phyloP scores from a whole-genome alignment of 129 eudicot genomes.

The Flaveria sonorensis region DNA sequence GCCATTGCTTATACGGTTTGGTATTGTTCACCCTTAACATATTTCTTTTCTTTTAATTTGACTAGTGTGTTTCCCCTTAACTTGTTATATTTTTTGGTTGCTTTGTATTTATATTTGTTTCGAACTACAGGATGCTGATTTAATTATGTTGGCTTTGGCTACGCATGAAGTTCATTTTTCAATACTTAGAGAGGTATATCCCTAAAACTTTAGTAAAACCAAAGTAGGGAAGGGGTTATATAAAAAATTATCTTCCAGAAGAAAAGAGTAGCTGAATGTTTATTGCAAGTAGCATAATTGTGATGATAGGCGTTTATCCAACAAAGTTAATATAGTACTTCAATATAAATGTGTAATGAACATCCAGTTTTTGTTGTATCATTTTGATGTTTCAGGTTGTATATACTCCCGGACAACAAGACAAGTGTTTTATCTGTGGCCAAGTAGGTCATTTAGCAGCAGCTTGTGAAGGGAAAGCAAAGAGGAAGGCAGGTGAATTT shows the following conservation, averaged over 20 bases:
- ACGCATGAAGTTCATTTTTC: conserved; percentile 93
- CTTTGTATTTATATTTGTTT: conserved; percentile 13
- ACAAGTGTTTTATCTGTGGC: conserved; percentile 92
- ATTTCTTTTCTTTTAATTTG: neutral
- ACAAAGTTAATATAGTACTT: neutral
- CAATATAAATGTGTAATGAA: conserved; percentile 17
- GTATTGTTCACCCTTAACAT: conserved; percentile 46
- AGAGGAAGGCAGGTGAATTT: conserved; percentile 47
- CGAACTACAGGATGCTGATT: conserved; percentile 74
- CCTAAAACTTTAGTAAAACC: conserved; percentile 17
- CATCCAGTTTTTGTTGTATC: conserved; percentile 2
- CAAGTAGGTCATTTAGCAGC: conserved; percentile 94
- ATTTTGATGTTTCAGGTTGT: conserved; percentile 60
- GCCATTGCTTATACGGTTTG: conserved; percentile 95
- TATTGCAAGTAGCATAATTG: conserved; percentile 13
- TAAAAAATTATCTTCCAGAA: neutral
- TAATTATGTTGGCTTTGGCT: conserved; percentile 87
- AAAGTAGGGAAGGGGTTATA: conserved; percentile 5
- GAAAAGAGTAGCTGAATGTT: neutral
- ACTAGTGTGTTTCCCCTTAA: neutral
- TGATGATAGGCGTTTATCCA: neutral
- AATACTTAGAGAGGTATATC: conserved; percentile 84
- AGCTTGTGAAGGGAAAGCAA: conserved; percentile 47
- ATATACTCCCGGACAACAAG: conserved; percentile 91
- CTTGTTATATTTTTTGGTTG: conserved; percentile 9